Evolutionary conservation across 2,329 filamentous ascomycete genomes (phyloP).

Genomic region (Fusarium sp.): DNA sequence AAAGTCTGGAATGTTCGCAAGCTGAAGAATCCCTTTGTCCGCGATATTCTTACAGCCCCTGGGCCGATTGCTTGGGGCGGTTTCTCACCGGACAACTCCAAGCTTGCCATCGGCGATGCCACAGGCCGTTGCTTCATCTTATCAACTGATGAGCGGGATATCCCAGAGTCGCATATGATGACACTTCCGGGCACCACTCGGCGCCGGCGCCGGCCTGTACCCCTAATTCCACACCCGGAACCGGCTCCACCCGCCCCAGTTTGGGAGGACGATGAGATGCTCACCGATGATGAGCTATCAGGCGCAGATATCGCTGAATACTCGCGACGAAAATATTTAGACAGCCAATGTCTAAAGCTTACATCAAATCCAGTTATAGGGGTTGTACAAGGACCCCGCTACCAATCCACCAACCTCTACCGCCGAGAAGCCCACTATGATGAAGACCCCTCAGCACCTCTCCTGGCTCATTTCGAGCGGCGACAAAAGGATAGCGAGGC

Average conservation of each 20-base stretch:
- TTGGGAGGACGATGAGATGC: conserved; percentile 27
- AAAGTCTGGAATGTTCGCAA: conserved; percentile 70
- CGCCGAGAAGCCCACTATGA: conserved; percentile 59
- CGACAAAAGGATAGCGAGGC: conserved; percentile 55
- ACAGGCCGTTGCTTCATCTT: conserved; percentile 68
- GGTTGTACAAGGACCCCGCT: conserved; percentile 64
- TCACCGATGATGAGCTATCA: conserved; percentile 1
- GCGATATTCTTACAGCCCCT: conserved; percentile 62
- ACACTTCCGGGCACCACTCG: conserved; percentile 49
- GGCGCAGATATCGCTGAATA: conserved; percentile 36
- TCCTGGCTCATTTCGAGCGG: conserved; percentile 55
- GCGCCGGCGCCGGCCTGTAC: conserved; percentile 56
- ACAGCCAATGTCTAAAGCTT: conserved; percentile 52
- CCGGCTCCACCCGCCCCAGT: conserved; percentile 51
- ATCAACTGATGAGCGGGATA: conserved; percentile 57
- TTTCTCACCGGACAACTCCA: conserved; percentile 66
- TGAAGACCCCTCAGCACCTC: conserved; percentile 52
- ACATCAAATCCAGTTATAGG: conserved; percentile 60
- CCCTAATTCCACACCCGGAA: conserved; percentile 61
- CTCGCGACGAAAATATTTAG: conserved; percentile 47
- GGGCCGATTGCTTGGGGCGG: conserved; percentile 66
- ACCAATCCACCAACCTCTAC: conserved; percentile 58
- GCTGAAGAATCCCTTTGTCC: conserved; percentile 55
- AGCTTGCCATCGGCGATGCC: conserved; percentile 68
- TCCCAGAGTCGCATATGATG: conserved; percentile 47